phyloP scores from a whole-genome alignment of 2,329 filamentous ascomycete species.

The Fusarium longipes region DNA sequence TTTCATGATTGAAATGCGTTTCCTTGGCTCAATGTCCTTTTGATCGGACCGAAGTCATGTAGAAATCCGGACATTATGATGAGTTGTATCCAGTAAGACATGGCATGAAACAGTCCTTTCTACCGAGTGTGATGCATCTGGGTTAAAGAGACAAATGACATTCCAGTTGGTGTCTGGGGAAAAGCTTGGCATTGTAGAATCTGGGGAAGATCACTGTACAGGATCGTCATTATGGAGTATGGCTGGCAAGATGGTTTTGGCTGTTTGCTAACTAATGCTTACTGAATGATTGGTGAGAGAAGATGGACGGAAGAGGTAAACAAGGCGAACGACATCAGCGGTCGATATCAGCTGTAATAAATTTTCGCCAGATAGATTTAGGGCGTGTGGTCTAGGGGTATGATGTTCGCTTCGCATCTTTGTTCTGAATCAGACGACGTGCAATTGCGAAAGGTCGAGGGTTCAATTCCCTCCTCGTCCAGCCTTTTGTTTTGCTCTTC shows the following conservation, averaged over 20 bases:
- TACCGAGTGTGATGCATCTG: slow-evolving; percentile 8
- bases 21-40: not conserved
- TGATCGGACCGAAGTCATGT: not conserved
- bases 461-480: slow-evolving; percentile 31
- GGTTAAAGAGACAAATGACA: not conserved
- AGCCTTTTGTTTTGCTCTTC: not conserved
- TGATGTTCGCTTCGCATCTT: slow-evolving; percentile 30
- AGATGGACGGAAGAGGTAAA: not conserved
- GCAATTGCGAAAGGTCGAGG: slow-evolving; percentile 27
- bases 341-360: not conserved
- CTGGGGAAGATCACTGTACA: not conserved
- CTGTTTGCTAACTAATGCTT: not conserved
- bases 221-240: not conserved
- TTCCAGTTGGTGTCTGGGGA: not conserved
- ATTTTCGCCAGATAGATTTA: rapidly evolving
- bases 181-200: not conserved
- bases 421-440: not conserved
- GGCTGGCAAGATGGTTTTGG: not conserved
- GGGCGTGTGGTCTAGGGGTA: slow-evolving; percentile 32
- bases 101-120: not conserved
- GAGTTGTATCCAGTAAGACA: not conserved
- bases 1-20: too few relatives aligned
- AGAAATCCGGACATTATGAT: not conserved
- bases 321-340: not conserved
- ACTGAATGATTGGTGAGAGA: not conserved